Percentiles rank a stretch among this genome's conserved stretches.
These are phyloP conservation scores for Plasmodium yoelii DNA, from an alignment of 169 alveolate genomes.

Conservation along the genomic window DNA sequence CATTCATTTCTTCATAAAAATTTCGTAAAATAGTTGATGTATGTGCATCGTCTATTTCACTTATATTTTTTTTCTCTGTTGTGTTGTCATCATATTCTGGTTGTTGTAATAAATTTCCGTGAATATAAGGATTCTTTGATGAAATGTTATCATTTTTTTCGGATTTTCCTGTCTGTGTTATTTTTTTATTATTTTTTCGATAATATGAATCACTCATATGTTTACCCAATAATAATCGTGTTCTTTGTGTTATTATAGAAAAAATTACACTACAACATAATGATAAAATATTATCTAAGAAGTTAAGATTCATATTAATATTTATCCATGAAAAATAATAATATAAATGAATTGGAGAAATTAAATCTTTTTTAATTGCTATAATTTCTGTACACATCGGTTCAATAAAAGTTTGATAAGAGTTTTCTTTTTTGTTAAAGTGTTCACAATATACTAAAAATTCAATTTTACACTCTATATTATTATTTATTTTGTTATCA, in stretches of 20 bases:
- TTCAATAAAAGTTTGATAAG: slow-evolving; percentile 72
- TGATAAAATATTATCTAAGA: slow-evolving; percentile 60
- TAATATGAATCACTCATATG: slow-evolving; percentile 50
- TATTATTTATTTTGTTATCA: slow-evolving; percentile 48
- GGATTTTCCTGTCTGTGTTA: slow-evolving; percentile 16
- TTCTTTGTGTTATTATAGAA: slow-evolving; percentile 75
- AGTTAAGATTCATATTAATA: slow-evolving; percentile 61
- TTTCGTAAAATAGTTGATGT: slow-evolving; percentile 51
- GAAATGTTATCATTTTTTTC: slow-evolving; percentile 53
- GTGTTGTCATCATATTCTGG: slow-evolving; percentile 63
- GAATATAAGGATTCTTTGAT: slow-evolving; percentile 31
- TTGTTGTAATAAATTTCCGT: slow-evolving; percentile 18
- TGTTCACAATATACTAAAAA: slow-evolving; percentile 65
- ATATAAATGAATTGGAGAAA: slow-evolving; percentile 60
- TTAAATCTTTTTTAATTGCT: slow-evolving; percentile 41
- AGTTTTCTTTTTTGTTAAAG: slow-evolving; percentile 65
- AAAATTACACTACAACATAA: slow-evolving; percentile 70
- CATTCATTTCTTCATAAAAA: slow-evolving; percentile 32
- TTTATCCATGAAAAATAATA: slow-evolving; percentile 70
- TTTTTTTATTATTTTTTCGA: slow-evolving; percentile 16
- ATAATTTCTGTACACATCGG: slow-evolving; percentile 66
- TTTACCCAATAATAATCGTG: slow-evolving; percentile 56
- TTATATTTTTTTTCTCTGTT: slow-evolving; percentile 53
- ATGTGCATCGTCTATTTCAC: slow-evolving; percentile 71
- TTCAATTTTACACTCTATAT: slow-evolving; percentile 51